Base-by-base conservation (phyloP, 1,284 basidiomycete genomes). In the Phaffia rhodozyma region DNA sequence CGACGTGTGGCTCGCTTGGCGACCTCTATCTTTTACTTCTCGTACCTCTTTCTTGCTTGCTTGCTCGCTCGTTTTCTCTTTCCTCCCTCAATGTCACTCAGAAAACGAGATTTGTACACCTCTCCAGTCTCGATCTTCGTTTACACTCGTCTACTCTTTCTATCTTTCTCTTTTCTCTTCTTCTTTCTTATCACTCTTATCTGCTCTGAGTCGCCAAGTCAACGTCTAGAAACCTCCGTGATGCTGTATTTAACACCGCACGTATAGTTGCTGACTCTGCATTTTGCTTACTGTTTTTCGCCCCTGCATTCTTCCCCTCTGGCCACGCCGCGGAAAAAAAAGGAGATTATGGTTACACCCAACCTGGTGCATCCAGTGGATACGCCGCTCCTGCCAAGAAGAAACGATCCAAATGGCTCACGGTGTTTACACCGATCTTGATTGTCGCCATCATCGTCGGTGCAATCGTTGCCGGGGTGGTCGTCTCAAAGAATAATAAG, bases 401-500 rank as follows among this genome's bases (percentile, higher is more conserved):
- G 53, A 72, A 72, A 61, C 74, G 73, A 70, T 74, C 74, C 69
- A 70, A 74, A 32, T 75, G 73, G 72, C 73, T 69, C 52, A 55
- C 66, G 50, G 56, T 75, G 62, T 74, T 71, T 66, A 59, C 70
- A 2, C 69, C 71, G 30, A 59, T 77, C 52, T 60, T 87, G 62
- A 72, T 81, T 57, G 74, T 89, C 67, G 70, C 84, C 64, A 79
- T 89, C 69, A 84, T 91, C 70, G 74, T 84, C 67, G 89, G 78
- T 62, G 88, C 84, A 57, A 86, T 91, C 30, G 76, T 92, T 58
- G 90, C 87, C 62, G 86, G 84, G 71, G 82, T 91, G 43, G 71
- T 92, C 49, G 89, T 87, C 25, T 78, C 78, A 52, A 79, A 83
- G 21, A 68, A 71, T 20, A 59, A 71, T 58, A 76, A 79, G 69